Evolutionary conservation across 352 stramenopile species (phyloP).

Genomic region (Phytopythium boreale): DNA sequence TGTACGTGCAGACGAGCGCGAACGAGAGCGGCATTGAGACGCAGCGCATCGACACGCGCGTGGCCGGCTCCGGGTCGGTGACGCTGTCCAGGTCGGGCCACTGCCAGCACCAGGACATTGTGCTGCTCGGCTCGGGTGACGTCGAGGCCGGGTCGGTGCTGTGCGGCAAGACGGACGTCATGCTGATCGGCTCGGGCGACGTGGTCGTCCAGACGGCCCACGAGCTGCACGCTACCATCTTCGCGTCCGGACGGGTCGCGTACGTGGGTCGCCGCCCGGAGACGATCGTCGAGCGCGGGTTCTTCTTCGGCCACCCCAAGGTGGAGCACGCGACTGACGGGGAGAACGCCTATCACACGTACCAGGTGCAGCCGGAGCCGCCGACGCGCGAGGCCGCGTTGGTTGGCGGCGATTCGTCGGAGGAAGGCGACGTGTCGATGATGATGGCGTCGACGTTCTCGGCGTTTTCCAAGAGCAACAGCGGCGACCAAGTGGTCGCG

Average conservation of each 20-base stretch:
- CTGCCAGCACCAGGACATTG: slow-evolving; percentile 26
- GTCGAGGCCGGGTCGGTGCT: slow-evolving; percentile 39
- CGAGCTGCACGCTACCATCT: slow-evolving; percentile 21
- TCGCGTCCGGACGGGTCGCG: slow-evolving; percentile 30
- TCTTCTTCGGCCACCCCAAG: slow-evolving; percentile 11
- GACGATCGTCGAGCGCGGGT: slow-evolving; percentile 24
- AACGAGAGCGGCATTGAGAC: slow-evolving; percentile 10
- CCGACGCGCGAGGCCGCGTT: slow-evolving; percentile 10
- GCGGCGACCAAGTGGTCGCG: neutral
- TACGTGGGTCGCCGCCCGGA: slow-evolving; percentile 33
- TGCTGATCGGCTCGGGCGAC: slow-evolving; percentile 35
- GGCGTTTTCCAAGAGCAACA: neutral
- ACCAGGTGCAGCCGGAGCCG: slow-evolving; percentile 5
- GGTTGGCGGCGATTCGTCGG: neutral
- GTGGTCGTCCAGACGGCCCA: slow-evolving; percentile 39
- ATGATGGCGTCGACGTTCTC: neutral
- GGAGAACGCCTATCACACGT: slow-evolving; percentile 14
- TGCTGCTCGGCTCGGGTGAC: slow-evolving; percentile 28
- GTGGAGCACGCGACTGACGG: slow-evolving; percentile 4
- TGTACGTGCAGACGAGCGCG: slow-evolving; percentile 24
- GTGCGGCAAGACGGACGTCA: slow-evolving; percentile 36
- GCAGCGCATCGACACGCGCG: slow-evolving; percentile 16
- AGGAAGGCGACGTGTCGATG: neutral
- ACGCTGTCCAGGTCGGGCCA: slow-evolving; percentile 32
- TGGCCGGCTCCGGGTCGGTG: slow-evolving; percentile 31